Evolutionary conservation across 169 alveolate genomes (phyloP).

Genomic region (Cryptosporidium viatorum): DNA sequence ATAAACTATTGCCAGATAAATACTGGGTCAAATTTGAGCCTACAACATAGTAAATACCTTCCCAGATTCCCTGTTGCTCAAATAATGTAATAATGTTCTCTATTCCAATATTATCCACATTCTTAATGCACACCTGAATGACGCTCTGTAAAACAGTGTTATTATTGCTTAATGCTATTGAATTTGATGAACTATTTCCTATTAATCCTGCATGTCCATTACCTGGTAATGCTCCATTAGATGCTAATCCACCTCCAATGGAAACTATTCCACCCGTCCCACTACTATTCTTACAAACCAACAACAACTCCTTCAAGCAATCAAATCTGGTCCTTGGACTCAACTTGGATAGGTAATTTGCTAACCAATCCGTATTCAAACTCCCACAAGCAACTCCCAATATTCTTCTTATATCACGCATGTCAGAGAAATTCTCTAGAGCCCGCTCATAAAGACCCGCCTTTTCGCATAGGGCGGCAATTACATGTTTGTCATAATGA

Average conservation of each 20-base stretch:
- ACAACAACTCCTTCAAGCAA: conserved; percentile 41
- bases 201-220: background rate
- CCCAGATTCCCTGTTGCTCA: conserved; percentile 80
- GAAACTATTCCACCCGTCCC: background rate
- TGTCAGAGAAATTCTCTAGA: conserved; percentile 93
- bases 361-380: conserved; percentile 80
- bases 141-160: conserved; percentile 86
- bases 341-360: conserved; percentile 81
- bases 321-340: conserved; percentile 79
- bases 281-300: conserved; percentile 33
- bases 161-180: conserved; percentile 75
- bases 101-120: conserved; percentile 90
- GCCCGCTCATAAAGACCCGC: conserved; percentile 97
- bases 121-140: conserved; percentile 91
- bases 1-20: background rate
- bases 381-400: conserved; percentile 78
- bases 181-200: conserved; percentile 3
- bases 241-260: background rate
- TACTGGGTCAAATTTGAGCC: conserved; percentile 62
- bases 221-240: background rate
- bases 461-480: conserved; percentile 97
- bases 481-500: conserved; percentile 95
- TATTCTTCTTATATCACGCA: conserved; percentile 94
- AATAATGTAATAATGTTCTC: conserved; percentile 90
- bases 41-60: conserved; percentile 65